phyloP scores from a whole-genome alignment of 768 basidiomycete genomes.

The Pisolithus marmoratus region DNA sequence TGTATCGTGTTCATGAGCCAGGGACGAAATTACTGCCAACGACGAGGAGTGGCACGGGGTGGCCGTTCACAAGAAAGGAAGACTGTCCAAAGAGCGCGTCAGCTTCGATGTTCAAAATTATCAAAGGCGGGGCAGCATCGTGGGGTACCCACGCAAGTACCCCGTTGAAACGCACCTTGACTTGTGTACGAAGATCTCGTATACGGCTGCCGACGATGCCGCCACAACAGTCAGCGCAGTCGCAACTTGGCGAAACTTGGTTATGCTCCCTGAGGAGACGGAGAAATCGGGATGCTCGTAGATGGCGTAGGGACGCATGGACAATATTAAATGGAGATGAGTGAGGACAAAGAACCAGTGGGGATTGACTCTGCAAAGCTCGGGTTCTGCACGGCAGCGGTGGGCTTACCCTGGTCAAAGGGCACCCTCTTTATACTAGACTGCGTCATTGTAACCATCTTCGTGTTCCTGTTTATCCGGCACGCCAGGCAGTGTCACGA shows the following conservation, averaged over 20 bases:
- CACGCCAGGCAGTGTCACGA: no score
- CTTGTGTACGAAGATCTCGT: constrained; percentile 20
- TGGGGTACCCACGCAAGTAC: no score
- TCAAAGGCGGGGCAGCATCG: no score
- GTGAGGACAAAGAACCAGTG: not conserved
- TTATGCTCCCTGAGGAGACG: constrained; percentile 1
- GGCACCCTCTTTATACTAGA: not conserved
- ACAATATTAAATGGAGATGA: not conserved
- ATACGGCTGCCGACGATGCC: constrained; percentile 28
- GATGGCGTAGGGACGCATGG: constrained; percentile 28
- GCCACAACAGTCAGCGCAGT: constrained; percentile 25
- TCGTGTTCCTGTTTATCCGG: no score
- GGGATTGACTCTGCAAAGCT: no score
- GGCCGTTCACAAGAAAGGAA: not conserved
- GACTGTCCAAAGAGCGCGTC: not conserved
- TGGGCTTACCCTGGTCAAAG: no score
- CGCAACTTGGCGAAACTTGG: constrained; percentile 18
- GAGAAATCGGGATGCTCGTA: constrained; percentile 11
- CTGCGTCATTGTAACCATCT: no score
- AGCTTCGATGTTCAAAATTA: no score
- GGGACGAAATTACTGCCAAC: not conserved
- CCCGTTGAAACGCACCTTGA: constrained; percentile 13
- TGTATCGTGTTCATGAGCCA: not conserved
- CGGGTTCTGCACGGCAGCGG: no score
- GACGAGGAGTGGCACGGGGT: not conserved